phyloP scores from a whole-genome alignment of 768 basidiomycete genomes.

The Russula virescens region DNA sequence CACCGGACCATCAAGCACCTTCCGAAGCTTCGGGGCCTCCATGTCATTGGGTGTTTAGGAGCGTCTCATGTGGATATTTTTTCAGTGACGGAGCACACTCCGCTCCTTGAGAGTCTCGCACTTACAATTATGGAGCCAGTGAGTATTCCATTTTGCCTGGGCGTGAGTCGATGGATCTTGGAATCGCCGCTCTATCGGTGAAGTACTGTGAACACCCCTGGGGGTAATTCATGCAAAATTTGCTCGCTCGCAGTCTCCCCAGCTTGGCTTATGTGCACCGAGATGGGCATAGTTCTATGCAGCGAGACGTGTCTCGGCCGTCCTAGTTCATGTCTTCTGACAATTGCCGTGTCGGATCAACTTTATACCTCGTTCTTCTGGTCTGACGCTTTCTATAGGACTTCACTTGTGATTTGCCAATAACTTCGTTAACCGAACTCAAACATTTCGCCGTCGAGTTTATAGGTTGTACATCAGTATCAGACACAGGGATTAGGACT shows the following conservation, averaged over 20 bases:
- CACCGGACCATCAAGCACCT: conserved; percentile 43
- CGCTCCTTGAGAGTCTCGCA: conserved; percentile 54
- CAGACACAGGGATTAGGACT: not conserved
- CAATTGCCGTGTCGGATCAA: conserved; percentile 6
- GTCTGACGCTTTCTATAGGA: conserved; percentile 28
- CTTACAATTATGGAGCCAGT: conserved; percentile 58
- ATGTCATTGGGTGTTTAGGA: conserved; percentile 55
- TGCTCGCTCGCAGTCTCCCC: not conserved
- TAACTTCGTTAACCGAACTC: conserved; percentile 38
- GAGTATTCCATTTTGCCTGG: conserved; percentile 26
- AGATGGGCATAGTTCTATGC: not conserved
- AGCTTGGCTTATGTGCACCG: not conserved
- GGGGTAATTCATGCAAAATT: conserved; percentile 1
- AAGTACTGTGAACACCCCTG: not conserved
- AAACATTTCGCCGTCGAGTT: conserved; percentile 50
- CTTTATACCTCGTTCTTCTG: conserved; percentile 29
- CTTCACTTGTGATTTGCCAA: conserved; percentile 28
- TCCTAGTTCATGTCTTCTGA: conserved; percentile 5
- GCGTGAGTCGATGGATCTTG: conserved; percentile 4
- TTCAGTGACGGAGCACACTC: conserved; percentile 41
- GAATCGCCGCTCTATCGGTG: not conserved
- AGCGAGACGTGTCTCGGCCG: not conserved
- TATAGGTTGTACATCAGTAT: conserved; percentile 31
- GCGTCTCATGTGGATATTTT: conserved; percentile 50
- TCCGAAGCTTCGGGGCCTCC: conserved; percentile 50